Base-by-base conservation (phyloP, 208 protist species). In the Crithidia mellificae region DNA sequence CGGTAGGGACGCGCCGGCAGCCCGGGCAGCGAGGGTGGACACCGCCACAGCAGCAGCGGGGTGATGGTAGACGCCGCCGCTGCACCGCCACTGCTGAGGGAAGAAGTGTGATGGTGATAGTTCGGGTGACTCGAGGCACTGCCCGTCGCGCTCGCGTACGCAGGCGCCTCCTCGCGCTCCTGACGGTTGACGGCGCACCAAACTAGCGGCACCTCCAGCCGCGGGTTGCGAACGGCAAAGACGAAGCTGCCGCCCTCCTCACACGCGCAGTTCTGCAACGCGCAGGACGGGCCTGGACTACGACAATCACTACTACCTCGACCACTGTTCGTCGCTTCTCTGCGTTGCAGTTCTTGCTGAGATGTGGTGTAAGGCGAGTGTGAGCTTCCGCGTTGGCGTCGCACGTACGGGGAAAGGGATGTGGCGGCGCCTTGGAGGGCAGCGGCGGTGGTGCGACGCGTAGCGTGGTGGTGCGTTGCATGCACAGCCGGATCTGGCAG, bases 11-110 rank as follows among this genome's bases (percentile, higher is more conserved):
- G 83, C 32, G 84, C 78, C 12, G 84, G 74, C 1, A 95, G 59
- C 17, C 83, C 80, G 3, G 84, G 90, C 52, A 95, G 73, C 12
- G 87, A 84, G 6, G 90, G 87, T 36, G 90, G 90, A 52, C 86
- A 92, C 20, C 53, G 29, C 74, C 84, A 85, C 50, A 30, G 41
- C 34, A 84, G 68, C 62, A 95, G 77, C 25, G 90, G 90, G 22
- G 84, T 81, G 6, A 73, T 72, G 11, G 54, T 9, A 38, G 55
- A 29, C n/a, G 20, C 43, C 25, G 38, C n/a, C 19, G 29, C 69
- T 1, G 43, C 36, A 24, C n/a, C 25, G 44, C 30, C n/a, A 4
- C 19, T 11, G 49, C 68, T 70, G 36, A 61, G 70, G 24, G 53
- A 62, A 6, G 43, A 20, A 27, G 30, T 9, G 1, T 12, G 15